A percentile compares a stretch with the other conserved stretches of the same genome.
Conservation (phyloP, 2,329 filamentous ascomycete species). For the Fusarium sp. region DNA sequence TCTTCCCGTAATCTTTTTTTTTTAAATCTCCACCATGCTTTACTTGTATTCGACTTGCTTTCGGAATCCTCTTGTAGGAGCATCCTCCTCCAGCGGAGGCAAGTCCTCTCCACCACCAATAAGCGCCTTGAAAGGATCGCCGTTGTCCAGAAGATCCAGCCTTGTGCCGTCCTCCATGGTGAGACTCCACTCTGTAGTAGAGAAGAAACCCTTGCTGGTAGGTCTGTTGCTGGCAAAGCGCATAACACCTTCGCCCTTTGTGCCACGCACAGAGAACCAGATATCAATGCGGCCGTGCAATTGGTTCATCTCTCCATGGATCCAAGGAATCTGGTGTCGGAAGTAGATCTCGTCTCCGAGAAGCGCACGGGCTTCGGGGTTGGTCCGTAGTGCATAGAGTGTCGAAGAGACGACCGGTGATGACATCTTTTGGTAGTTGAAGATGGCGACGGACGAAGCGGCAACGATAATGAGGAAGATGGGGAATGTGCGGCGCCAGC, state of each 20-base stretch:
- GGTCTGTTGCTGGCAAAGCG: conserved; percentile 81
- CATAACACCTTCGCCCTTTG: conserved; percentile 76
- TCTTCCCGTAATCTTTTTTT: conserved; percentile 2
- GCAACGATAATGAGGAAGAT: conserved; percentile 81
- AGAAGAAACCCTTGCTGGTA: conserved; percentile 71
- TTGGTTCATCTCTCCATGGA: conserved; percentile 90
- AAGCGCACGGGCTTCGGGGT: conserved; percentile 75
- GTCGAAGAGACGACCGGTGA: conserved; percentile 87
- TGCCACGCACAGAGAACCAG: conserved; percentile 85
- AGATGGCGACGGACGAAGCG: conserved; percentile 83
- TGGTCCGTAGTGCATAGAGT: conserved; percentile 90
- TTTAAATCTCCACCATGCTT: background rate
- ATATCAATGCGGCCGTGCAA: conserved; percentile 92
- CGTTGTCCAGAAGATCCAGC: conserved; percentile 79
- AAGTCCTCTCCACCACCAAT: conserved; percentile 57
- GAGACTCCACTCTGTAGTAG: conserved; percentile 91
- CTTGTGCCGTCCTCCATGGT: conserved; percentile 68
- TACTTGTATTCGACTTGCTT: conserved; percentile 56
- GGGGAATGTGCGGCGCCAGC: conserved; percentile 80
- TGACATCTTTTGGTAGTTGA: conserved; percentile 99
- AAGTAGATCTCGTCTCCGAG: conserved; percentile 92
- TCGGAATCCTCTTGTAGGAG: conserved; percentile 61
- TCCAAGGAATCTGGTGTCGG: conserved; percentile 82
- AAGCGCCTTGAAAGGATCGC: conserved; percentile 73
- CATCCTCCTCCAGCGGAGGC: conserved; percentile 50